A percentile compares a stretch with the other conserved stretches of the same genome.
These are phyloP conservation scores for Limtongozyma cylindracea DNA, from an alignment of 805 yeast species.

Conservation along the genomic window DNA sequence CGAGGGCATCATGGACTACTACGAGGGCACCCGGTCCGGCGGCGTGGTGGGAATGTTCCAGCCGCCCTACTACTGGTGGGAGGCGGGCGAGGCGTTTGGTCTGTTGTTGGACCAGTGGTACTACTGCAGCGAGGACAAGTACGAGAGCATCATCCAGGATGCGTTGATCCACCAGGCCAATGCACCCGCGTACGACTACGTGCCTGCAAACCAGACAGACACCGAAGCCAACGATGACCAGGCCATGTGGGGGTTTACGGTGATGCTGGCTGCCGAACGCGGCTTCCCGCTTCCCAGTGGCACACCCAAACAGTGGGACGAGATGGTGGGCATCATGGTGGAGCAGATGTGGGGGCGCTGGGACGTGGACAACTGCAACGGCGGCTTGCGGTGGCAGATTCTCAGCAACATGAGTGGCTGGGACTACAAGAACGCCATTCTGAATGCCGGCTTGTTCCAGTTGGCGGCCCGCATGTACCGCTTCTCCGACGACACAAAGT, in stretches of 20 bases:
- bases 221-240: slow-evolving; percentile 26
- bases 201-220: slow-evolving; percentile 19
- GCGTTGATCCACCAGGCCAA: slow-evolving; percentile 20
- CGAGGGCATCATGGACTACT: slow-evolving; percentile 18
- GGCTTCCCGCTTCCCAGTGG: slow-evolving; percentile 5
- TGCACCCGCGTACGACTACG: slow-evolving; percentile 10
- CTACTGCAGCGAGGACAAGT: slow-evolving; percentile 11
- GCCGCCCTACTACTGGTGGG: slow-evolving; percentile 25
- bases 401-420: slow-evolving; percentile 21
- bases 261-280: slow-evolving; percentile 19
- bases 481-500: slow-evolving; percentile 12
- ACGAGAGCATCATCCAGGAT: slow-evolving; percentile 7
- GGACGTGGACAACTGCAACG: slow-evolving; percentile 12
- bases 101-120: slow-evolving; percentile 20
- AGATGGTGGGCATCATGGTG: slow-evolving; percentile 15
- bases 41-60: slow-evolving; percentile 21
- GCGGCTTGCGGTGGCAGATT: slow-evolving; percentile 22
- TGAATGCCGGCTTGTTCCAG: slow-evolving; percentile 18
- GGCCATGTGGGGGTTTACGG: slow-evolving; percentile 24
- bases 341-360: slow-evolving; percentile 19
- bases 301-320: slow-evolving; percentile 15
- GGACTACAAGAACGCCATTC: slow-evolving; percentile 16
- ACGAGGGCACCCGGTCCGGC: slow-evolving; percentile 13
- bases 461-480: slow-evolving; percentile 18
- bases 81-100: slow-evolving; percentile 25